phyloP scores from a whole-genome alignment of 805 yeast species.

The Teunomyces tritomae region DNA sequence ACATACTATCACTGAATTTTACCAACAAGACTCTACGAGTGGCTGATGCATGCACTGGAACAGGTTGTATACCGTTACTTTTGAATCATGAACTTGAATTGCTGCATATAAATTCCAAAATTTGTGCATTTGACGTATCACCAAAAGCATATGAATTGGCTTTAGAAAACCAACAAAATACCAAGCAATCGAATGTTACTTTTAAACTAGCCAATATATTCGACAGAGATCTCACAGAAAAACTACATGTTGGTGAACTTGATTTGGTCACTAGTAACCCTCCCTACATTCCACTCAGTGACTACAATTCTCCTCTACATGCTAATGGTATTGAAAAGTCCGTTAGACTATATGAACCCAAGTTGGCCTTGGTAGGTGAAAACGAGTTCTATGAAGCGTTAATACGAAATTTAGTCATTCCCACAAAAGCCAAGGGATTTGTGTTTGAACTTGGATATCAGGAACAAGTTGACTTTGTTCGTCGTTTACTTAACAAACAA shows the following conservation, averaged over 20 bases:
- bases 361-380: conserved; percentile 75
- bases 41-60: conserved; percentile 80
- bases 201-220: conserved; percentile 16
- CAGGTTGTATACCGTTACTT: conserved; percentile 79
- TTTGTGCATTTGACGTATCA: conserved; percentile 59
- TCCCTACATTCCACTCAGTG: conserved; percentile 67
- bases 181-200: conserved; percentile 4
- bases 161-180: conserved; percentile 32
- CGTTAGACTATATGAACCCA: conserved; percentile 73
- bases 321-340: conserved; percentile 54
- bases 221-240: conserved; percentile 1
- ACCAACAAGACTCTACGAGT: conserved; percentile 23
- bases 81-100: conserved; percentile 27
- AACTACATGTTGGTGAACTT: conserved; percentile 12
- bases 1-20: background rate
- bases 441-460: conserved; percentile 74
- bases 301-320: conserved; percentile 34
- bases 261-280: conserved; percentile 83
- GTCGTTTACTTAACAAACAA: conserved; percentile 15
- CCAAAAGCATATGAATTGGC: conserved; percentile 52
- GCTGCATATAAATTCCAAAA: conserved; percentile 8
- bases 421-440: conserved; percentile 49
- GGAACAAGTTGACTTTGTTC: conserved; percentile 51
- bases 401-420: conserved; percentile 41
- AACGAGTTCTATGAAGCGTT: conserved; percentile 66